A percentile compares a stretch with the other conserved stretches of the same genome.
Conservation (phyloP, 331 rosid species). For the Malus hybrid region DNA sequence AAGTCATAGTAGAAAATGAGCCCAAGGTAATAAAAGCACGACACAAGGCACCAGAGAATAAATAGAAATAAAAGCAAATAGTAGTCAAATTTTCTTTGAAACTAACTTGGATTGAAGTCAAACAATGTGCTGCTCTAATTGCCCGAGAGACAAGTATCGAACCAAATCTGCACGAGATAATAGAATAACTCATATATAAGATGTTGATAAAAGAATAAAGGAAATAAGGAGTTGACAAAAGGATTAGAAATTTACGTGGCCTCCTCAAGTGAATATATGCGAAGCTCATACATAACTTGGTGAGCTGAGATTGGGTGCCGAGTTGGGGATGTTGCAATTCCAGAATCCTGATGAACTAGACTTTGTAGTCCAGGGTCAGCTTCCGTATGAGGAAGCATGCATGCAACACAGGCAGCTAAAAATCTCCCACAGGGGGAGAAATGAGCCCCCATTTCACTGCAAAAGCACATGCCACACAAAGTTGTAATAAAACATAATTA, state of each 20-base stretch:
- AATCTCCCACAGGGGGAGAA: slow-evolving; percentile 77
- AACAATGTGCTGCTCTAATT: slow-evolving; percentile 88
- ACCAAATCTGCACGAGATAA: slow-evolving; percentile 51
- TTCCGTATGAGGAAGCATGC: slow-evolving; percentile 62
- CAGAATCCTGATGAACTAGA: slow-evolving; percentile 51
- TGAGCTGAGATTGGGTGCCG: slow-evolving; percentile 79
- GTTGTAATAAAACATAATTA: slow-evolving; percentile 5
- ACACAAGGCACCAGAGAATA: not conserved
- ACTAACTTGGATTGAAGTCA: slow-evolving; percentile 84
- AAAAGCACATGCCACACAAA: slow-evolving; percentile 14
- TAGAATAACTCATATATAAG: not conserved
- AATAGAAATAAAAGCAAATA: not conserved
- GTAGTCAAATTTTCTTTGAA: not conserved
- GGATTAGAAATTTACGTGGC: slow-evolving; percentile 51
- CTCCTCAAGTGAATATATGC: slow-evolving; percentile 81
- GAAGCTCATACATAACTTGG: slow-evolving; percentile 87
- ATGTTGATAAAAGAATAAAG: not conserved
- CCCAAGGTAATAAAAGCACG: not conserved
- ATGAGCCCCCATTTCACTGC: slow-evolving; percentile 83
- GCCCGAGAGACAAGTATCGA: slow-evolving; percentile 64
- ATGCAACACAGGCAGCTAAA: slow-evolving; percentile 78
- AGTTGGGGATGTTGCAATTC: slow-evolving; percentile 76
- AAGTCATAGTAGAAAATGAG: not conserved
- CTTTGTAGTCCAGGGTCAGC: slow-evolving; percentile 60
- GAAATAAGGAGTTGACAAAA: slow-evolving; percentile 9